phyloP scores from a whole-genome alignment of 129 eudicot species.

The Chrysanthemum lavandulifolium region DNA sequence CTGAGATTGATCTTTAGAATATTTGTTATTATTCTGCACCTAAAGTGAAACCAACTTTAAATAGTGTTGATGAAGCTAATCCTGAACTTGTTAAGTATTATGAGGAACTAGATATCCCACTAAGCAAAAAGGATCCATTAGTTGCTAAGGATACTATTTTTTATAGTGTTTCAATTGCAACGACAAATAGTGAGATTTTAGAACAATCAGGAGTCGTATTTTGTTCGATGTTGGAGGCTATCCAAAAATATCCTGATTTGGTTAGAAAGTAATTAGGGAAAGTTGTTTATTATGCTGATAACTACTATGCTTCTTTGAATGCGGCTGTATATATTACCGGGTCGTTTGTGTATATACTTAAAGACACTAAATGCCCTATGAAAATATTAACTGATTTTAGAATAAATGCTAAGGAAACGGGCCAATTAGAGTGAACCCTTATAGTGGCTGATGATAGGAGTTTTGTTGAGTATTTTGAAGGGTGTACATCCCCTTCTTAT shows the following conservation, averaged over 20 bases:
- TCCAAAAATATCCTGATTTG: conserved; percentile 76
- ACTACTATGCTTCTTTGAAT: conserved; percentile 86
- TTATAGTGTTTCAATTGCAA: conserved; percentile 95
- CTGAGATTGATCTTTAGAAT: too few species aligned
- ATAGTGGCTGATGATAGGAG: conserved; percentile 92
- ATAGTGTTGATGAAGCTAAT: too few species aligned
- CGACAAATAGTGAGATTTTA: conserved; percentile 85
- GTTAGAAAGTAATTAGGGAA: conserved; percentile 80
- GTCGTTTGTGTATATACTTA: conserved; percentile 87
- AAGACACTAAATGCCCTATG: conserved; percentile 87
- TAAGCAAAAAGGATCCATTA: conserved; percentile 70
- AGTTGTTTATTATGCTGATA: conserved; percentile 83
- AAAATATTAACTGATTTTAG: conserved; percentile 91
- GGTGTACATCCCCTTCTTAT: conserved; percentile 91
- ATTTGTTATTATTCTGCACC: too few species aligned
- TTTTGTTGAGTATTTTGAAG: conserved; percentile 90
- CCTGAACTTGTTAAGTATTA: too few species aligned
- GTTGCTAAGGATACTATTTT: conserved; percentile 97
- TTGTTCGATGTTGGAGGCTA: conserved; percentile 92
- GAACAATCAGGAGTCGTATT: conserved; percentile 72
- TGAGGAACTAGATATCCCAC: too few species aligned
- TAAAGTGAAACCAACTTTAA: too few species aligned
- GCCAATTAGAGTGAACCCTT: conserved; percentile 90
- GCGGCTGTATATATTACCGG: conserved; percentile 98
- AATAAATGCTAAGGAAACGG: conserved; percentile 93